These are phyloP conservation scores for Tetrapisispora namnaoensis DNA, from an alignment of 805 yeast species.

Conservation along the genomic window DNA sequence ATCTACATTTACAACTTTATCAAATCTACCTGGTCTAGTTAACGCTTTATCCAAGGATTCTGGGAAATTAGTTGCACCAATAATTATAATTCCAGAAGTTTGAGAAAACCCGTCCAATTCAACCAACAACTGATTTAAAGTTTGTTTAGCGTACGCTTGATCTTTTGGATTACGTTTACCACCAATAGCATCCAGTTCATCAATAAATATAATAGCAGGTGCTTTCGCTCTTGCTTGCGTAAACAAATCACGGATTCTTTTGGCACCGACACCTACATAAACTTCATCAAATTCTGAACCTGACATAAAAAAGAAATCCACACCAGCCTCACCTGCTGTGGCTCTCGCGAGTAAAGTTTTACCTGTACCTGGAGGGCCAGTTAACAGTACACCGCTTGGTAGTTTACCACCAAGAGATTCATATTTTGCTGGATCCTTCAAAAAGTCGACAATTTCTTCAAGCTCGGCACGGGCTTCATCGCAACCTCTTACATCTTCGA, in stretches of 20 bases:
- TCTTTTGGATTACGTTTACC: constrained; percentile 96
- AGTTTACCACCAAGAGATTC: constrained; percentile 95
- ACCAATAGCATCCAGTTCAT: constrained; percentile 97
- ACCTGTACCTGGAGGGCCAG: constrained; percentile 99
- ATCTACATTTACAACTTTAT: constrained; percentile 89
- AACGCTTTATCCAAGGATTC: constrained; percentile 93
- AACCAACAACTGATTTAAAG: constrained; percentile 88
- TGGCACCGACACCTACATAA: constrained; percentile 98
- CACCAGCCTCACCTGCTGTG: constrained; percentile 98
- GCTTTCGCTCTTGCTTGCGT: constrained; percentile 88
- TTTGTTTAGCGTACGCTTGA: constrained; percentile 96
- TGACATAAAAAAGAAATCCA: constrained; percentile 96
- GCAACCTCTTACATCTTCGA: constrained; percentile 91
- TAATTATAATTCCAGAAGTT: constrained; percentile 84
- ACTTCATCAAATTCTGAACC: constrained; percentile 98
- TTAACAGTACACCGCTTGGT: constrained; percentile 91
- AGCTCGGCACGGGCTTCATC: constrained; percentile 97
- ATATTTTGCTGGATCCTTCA: constrained; percentile 91
- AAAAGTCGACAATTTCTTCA: constrained; percentile 95
- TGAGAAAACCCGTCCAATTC: constrained; percentile 95
- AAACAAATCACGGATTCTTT: constrained; percentile 89
- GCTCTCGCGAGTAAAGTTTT: constrained; percentile 94
- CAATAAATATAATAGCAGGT: constrained; percentile 95
- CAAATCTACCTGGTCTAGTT: constrained; percentile 97
- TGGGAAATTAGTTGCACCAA: constrained; percentile 98